Evolutionary conservation across 2,329 filamentous ascomycete species (phyloP).

Genomic region (Epichloe hybrida): DNA sequence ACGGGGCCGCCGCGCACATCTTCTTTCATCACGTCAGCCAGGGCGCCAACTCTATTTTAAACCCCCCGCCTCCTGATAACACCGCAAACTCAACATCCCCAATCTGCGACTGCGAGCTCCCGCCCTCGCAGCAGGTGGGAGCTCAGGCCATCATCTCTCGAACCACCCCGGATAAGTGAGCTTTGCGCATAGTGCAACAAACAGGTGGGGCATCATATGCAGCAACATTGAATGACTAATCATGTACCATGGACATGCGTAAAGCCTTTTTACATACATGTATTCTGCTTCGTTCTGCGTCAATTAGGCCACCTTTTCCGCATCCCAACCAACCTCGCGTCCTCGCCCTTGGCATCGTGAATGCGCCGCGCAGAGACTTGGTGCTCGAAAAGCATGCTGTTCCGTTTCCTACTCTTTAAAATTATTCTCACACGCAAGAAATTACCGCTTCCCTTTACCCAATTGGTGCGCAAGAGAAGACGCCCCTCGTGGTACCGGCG

Average conservation of each 20-base stretch:
- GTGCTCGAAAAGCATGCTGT: not conserved
- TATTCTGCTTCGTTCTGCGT: not conserved
- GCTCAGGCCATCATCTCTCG: too few relatives aligned
- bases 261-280: not conserved
- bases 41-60: too few relatives aligned
- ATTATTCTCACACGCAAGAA: not conserved
- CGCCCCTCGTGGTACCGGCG: slow-evolving; percentile 4
- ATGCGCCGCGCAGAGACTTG: not conserved
- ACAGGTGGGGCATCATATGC: not conserved
- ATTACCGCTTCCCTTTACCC: not conserved
- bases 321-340: not conserved
- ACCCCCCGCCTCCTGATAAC: too few relatives aligned
- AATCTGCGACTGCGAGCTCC: too few relatives aligned
- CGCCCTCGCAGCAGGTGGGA: too few relatives aligned
- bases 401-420: not conserved
- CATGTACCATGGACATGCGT: not conserved
- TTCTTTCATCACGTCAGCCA: too few relatives aligned
- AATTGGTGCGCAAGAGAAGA: slow-evolving; percentile 10
- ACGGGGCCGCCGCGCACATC: too few relatives aligned
- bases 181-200: not conserved
- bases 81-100: too few relatives aligned
- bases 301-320: not conserved
- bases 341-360: not conserved
- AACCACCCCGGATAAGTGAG: too few relatives aligned
- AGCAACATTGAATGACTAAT: not conserved